Percentiles rank a stretch among this genome's conserved stretches.
These are phyloP conservation scores for Aspergillus spinulosporus DNA, from an alignment of 2,329 filamentous ascomycete species.

Conservation along the genomic window DNA sequence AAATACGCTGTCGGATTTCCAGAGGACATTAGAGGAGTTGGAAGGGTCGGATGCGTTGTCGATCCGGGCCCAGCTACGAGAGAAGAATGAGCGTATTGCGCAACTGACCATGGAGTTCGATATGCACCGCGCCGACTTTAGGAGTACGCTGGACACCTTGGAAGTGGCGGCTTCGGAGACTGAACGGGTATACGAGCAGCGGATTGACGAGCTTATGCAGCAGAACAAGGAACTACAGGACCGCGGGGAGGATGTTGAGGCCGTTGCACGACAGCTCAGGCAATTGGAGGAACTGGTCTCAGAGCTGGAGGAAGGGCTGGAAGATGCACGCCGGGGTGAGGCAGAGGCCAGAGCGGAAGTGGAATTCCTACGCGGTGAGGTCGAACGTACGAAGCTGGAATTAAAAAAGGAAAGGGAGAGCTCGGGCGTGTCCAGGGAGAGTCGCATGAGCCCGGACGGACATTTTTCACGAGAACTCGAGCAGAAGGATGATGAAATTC, in stretches of 20 bases:
- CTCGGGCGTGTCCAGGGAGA: slow-evolving; percentile 61
- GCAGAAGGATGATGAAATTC: slow-evolving; percentile 95
- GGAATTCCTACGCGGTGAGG: slow-evolving; percentile 90
- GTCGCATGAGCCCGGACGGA: slow-evolving; percentile 48
- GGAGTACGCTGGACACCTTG: slow-evolving; percentile 93
- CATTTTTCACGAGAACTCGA: slow-evolving; percentile 66
- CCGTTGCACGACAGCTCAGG: slow-evolving; percentile 86
- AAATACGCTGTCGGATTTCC: slow-evolving; percentile 81
- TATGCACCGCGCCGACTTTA: slow-evolving; percentile 88
- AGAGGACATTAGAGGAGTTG: slow-evolving; percentile 79
- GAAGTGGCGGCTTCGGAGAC: slow-evolving; percentile 96
- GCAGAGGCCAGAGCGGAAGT: slow-evolving; percentile 94
- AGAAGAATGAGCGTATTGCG: slow-evolving; percentile 96
- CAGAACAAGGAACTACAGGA: slow-evolving; percentile 82
- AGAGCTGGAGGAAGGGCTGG: slow-evolving; percentile 92
- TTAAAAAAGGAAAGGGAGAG: slow-evolving; percentile 86
- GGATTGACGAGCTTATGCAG: slow-evolving; percentile 63
- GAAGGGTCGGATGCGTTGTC: slow-evolving; percentile 75
- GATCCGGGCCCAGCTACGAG: slow-evolving; percentile 76
- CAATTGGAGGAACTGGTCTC: slow-evolving; percentile 95
- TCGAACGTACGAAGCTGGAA: slow-evolving; percentile 86
- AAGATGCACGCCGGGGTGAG: slow-evolving; percentile 90
- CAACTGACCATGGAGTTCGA: slow-evolving; percentile 94
- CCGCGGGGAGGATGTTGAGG: slow-evolving; percentile 83
- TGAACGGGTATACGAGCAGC: slow-evolving; percentile 80